Conservation (phyloP, 768 basidiomycete species). For the Coprinopsis cinerea region DNA sequence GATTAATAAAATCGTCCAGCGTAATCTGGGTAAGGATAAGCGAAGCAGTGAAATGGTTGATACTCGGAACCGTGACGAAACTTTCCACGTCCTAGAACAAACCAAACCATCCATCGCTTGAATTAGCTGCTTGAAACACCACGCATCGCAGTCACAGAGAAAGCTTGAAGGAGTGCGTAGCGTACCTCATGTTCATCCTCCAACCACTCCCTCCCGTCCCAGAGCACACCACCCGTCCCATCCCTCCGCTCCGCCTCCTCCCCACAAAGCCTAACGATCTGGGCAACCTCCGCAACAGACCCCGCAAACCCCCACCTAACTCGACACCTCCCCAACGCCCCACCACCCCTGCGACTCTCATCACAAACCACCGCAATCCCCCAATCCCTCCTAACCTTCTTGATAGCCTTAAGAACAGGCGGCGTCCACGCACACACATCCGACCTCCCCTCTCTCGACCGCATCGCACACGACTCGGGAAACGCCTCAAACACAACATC, state of each 20-base stretch:
- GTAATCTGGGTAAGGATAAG: slow-evolving; percentile 12
- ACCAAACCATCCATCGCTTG: no score
- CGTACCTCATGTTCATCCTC: slow-evolving; percentile 51
- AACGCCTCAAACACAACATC: slow-evolving; percentile 67
- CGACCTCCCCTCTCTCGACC: slow-evolving; percentile 12
- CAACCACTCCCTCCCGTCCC: slow-evolving; percentile 63
- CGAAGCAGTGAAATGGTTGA: slow-evolving; percentile 1
- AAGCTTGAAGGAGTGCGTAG: no score
- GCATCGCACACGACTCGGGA: slow-evolving; percentile 37
- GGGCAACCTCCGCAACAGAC: slow-evolving; percentile 51
- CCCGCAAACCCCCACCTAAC: slow-evolving; percentile 61
- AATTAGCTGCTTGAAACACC: no score
- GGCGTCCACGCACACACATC: slow-evolving; percentile 51
- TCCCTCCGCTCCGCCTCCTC: slow-evolving; percentile 47
- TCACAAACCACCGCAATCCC: slow-evolving; percentile 56
- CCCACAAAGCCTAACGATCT: slow-evolving; percentile 49
- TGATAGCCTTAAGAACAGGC: slow-evolving; percentile 63
- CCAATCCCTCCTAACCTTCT: slow-evolving; percentile 59
- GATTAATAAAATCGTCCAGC: slow-evolving; percentile 17
- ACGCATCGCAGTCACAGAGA: no score
- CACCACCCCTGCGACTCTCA: slow-evolving; percentile 31
- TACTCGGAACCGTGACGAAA: slow-evolving; percentile 9
- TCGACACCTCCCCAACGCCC: slow-evolving; percentile 31
- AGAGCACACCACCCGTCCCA: slow-evolving; percentile 37
- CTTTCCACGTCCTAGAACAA: no score